Conservation (phyloP, 1,284 basidiomycete species). For the Ustilago cynodontis region DNA sequence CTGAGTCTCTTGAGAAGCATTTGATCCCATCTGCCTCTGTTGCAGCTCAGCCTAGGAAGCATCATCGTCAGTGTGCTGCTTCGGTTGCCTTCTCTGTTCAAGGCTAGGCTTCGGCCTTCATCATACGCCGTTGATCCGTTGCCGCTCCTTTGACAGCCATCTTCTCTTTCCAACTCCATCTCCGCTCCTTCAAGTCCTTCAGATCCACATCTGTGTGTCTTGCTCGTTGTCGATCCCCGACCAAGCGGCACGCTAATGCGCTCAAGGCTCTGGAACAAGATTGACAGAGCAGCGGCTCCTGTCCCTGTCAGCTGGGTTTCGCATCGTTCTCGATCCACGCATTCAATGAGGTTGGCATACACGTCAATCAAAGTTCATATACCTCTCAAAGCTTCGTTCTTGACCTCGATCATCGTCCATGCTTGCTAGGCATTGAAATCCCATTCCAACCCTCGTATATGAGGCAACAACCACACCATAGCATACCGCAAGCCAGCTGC, state of each 20-base stretch:
- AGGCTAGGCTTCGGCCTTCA: not conserved
- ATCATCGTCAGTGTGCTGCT: not conserved
- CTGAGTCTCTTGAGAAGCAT: not conserved
- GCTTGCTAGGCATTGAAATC: not conserved
- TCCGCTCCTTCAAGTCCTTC: slow-evolving; percentile 1
- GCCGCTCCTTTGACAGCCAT: slow-evolving; percentile 5
- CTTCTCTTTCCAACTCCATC: slow-evolving; percentile 2
- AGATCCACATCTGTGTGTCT: not conserved
- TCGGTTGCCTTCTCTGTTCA: not conserved
- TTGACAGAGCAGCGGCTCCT: slow-evolving; percentile 8
- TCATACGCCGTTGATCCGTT: slow-evolving; percentile 1
- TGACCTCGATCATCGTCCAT: not conserved
- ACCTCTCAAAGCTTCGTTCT: not conserved
- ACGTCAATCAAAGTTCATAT: slow-evolving; percentile 4
- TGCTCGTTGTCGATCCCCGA: slow-evolving; percentile 1
- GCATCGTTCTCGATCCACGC: not conserved
- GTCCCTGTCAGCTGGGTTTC: not conserved
- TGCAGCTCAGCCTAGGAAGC: not conserved
- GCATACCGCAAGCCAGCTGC: no score
- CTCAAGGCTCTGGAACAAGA: slow-evolving; percentile 3
- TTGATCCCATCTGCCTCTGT: not conserved
- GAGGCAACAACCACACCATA: no score
- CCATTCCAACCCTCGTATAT: no score
- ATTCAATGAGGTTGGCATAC: slow-evolving; percentile 4
- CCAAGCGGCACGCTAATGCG: not conserved